These are phyloP conservation scores for Trapa bicornis DNA, from an alignment of 345 rosid genomes.

Conservation along the genomic window DNA sequence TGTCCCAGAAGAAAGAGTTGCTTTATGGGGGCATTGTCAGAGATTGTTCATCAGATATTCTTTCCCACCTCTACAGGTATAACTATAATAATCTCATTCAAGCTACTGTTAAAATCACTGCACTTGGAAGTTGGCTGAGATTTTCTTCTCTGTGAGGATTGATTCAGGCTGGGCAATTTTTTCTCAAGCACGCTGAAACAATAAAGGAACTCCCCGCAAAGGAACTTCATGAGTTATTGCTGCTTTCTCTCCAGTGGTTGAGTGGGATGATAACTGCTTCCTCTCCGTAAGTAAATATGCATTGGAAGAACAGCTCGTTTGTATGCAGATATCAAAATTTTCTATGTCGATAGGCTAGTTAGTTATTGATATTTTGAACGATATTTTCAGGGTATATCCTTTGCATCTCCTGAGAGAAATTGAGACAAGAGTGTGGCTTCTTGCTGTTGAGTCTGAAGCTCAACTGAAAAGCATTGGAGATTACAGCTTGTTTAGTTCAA, in stretches of 20 bases:
- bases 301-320: not conserved
- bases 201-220: constrained; percentile 86
- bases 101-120: constrained; percentile 13
- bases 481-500: constrained; percentile 26
- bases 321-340: not conserved
- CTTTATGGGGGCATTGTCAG: constrained; percentile 97
- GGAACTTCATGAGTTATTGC: constrained; percentile 81
- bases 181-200: constrained; percentile 87
- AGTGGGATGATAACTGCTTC: constrained; percentile 78
- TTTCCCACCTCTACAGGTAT: constrained; percentile 80
- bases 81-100: constrained; percentile 6
- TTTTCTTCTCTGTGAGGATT: not conserved
- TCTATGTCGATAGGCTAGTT: not conserved
- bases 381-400: constrained; percentile 68
- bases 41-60: constrained; percentile 74
- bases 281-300: constrained; percentile 55
- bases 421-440: constrained; percentile 94
- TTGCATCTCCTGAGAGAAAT: constrained; percentile 86
- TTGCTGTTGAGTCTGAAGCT: constrained; percentile 97
- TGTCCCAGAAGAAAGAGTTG: constrained; percentile 97
- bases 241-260: constrained; percentile 92
- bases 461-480: constrained; percentile 61
- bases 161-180: constrained; percentile 81
- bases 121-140: constrained; percentile 10
- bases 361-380: constrained; percentile 17